phyloP scores from a whole-genome alignment of 1,284 basidiomycete species.

The Sanghuangporus weigelae region DNA sequence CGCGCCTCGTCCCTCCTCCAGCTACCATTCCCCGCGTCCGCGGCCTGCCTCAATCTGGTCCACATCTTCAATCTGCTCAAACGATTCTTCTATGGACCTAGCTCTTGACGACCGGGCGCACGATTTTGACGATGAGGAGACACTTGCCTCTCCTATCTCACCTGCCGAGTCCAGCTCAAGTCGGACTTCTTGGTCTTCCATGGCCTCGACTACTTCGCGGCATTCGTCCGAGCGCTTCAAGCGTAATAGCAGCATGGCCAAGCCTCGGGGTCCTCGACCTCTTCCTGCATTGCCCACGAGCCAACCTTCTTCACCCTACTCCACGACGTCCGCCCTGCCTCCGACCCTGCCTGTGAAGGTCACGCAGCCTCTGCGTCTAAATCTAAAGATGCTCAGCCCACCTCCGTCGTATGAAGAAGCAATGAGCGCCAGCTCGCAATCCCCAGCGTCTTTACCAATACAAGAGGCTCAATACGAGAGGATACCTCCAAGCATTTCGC shows the following conservation, averaged over 20 bases:
- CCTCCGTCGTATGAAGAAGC: constrained; percentile 15
- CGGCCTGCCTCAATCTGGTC: constrained; percentile 13
- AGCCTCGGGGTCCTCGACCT: constrained; percentile 14
- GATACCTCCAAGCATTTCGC: neutral
- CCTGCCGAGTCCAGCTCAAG: constrained; percentile 14
- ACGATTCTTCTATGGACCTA: constrained; percentile 9
- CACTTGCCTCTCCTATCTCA: constrained; percentile 12
- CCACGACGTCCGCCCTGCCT: neutral
- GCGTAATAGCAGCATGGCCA: neutral
- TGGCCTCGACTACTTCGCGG: constrained; percentile 3
- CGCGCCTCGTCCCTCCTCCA: neutral
- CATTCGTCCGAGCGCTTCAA: neutral
- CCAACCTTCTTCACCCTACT: constrained; percentile 10
- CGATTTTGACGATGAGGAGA: constrained; percentile 10
- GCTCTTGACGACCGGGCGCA: constrained; percentile 1
- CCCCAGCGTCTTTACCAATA: neutral
- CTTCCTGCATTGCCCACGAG: constrained; percentile 15
- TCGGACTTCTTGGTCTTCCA: constrained; percentile 8
- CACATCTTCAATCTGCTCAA: constrained; percentile 15
- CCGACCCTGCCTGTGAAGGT: neutral
- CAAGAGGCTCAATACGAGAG: neutral
- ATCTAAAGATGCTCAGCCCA: constrained; percentile 4
- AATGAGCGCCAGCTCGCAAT: neutral
- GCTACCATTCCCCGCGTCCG: neutral
- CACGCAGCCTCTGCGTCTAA: constrained; percentile 8